Evolutionary conservation across 2,329 filamentous ascomycete species (phyloP), one percentile per base, ranked within the genome.

Genomic region (Nothomitra cinnamomea): DNA sequence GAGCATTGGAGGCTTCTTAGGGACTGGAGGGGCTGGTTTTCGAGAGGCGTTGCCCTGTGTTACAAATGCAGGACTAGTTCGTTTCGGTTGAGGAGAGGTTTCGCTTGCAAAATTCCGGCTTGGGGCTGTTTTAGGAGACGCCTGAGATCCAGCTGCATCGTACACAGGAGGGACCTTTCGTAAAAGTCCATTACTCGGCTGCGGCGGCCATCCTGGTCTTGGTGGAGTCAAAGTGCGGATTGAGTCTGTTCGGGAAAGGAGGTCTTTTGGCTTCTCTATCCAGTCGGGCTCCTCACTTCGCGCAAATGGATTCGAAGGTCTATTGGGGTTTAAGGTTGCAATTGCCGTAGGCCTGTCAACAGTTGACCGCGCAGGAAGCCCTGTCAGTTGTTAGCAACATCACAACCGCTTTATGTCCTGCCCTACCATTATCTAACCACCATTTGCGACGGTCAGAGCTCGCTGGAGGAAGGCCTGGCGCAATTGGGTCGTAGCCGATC

Each of bases 301-400:
- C 1, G 75, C 76, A 65, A 94, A 96, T 0, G 92, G 92, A 61
- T 96, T 96, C 0, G 84, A 79, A 12, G 80, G 78, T 49, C 86
- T 78, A 32, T 79, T 75, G 1, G 83, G 79, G 64, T 95, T 95
- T 21, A 86, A 75, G 1, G 80, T 70, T 60, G 80, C 74, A 10
- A 76, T 72, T 7, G 72, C 70, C 40, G 75, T 73, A 0, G 87
- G 85, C 7, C 85, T 79, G 56, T 75, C 72, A 38, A 94, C 70
- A 15, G 76, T 75, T 4, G 87, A 88, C 58, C 83, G 82, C 12
- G 85, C 88, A 53, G 86, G 82, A 59, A 85, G 78, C 53, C 81
- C 80, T 75, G 61, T 36, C 56, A 55, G 60, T 15, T 51, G 38
- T 57, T 45, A 60, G 53, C 59, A 58, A 53, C 61, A 58, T 57